Evolutionary conservation across 2,329 filamentous ascomycete genomes (phyloP), one percentile per base, ranked within the genome.

Genomic region (Fusarium annulatum): DNA sequence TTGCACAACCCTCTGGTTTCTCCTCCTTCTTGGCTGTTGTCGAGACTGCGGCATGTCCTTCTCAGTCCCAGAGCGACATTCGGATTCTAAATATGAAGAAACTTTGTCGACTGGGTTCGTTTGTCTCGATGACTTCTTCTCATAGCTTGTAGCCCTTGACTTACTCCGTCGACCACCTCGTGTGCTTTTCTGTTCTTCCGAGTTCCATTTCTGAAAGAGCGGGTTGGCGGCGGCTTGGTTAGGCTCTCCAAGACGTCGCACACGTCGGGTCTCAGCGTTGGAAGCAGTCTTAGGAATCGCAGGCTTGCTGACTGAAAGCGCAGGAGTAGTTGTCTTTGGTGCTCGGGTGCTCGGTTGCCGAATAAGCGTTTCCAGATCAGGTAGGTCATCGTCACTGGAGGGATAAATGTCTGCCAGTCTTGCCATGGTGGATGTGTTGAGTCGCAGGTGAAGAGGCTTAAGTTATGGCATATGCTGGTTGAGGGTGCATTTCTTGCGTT

Each of bases 311-410:
- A 67, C 51, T 14, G 61, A 36, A n/a, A 59, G 49, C 43, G 60
- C n/a, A 45, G 61, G 26, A 46, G 65, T 28, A 52, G 28, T 34
- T 63, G 69, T 39, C 39, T 49, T 72, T n/a, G 72, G 72, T 73
- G 64, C 60, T 67, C 63, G 71, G 39, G 53, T 48, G 43, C 34
- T 69, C 33, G 73, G 49, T 34, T 62, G 74, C 14, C 65, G 71
- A 28, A 79, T 49, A 14, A 85, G 66, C 5, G 79, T 78, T 43
- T 81, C 79, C 30, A 85, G 64, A 39, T 84, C 82, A 4, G 85
- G 84, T 33, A 86, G 81, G 39, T 86, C 85, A 46, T 86, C 84
- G 26, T 85, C 83, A 59, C 80, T 82, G 23, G 81, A 80, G 48
- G 76, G 72, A 55, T 64, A 78, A 52, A 73, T 77, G 11, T 82